Percentiles rank a stretch among this genome's conserved stretches.
phyloP scores from a whole-genome alignment of 768 basidiomycete genomes.

The Lentinus tigrinus region DNA sequence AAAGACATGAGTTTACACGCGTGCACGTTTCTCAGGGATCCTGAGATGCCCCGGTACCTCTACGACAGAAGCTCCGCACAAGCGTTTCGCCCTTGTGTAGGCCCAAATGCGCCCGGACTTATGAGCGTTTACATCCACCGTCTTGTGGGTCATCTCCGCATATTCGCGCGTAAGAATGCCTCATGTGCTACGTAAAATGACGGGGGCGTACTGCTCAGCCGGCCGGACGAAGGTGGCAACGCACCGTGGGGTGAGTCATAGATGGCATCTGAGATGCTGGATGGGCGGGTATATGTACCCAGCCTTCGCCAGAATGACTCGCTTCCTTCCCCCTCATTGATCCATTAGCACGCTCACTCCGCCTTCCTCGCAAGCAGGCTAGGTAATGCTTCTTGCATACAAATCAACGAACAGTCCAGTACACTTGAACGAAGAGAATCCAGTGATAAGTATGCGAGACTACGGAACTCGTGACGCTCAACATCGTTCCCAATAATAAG shows the following conservation, averaged over 20 bases:
- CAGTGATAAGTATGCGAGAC: not conserved
- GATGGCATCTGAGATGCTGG: not conserved
- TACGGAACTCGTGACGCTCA: slow-evolving; percentile 11
- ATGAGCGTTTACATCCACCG: not conserved
- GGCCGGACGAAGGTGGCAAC: not conserved
- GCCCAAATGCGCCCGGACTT: no score
- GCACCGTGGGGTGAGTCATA: not conserved
- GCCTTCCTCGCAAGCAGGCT: not conserved
- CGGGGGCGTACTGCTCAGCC: not conserved
- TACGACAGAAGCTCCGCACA: no score
- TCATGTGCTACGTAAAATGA: not conserved
- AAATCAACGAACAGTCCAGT: not conserved
- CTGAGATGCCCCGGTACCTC: no score
- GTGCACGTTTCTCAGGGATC: no score
- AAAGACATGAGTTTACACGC: no score
- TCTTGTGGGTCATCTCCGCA: no score
- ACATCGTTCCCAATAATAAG: slow-evolving; percentile 13
- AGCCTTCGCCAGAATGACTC: not conserved
- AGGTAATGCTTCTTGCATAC: not conserved
- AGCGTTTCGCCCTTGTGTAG: no score
- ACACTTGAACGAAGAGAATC: not conserved
- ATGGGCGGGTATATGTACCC: not conserved
- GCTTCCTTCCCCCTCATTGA: not conserved
- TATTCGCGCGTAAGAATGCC: not conserved
- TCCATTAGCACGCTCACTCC: not conserved